Evolutionary conservation across 768 basidiomycete species (phyloP).

Genomic region (Gautieria morchelliformis): DNA sequence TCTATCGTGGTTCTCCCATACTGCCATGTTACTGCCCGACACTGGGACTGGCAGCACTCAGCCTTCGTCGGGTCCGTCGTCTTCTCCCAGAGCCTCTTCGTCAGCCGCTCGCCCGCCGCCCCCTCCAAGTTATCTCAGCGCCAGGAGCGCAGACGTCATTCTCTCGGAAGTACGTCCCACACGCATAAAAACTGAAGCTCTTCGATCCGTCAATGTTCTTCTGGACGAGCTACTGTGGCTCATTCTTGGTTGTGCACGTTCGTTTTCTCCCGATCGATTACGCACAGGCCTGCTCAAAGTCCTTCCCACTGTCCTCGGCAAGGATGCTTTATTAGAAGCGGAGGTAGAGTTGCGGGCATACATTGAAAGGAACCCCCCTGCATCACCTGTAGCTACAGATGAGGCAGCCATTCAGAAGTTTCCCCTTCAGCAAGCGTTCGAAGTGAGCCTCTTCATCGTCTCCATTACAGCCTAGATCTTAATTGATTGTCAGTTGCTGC

Average conservation of each 20-base stretch:
- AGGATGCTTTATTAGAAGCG: conserved; percentile 87
- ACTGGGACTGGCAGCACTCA: conserved; percentile 32
- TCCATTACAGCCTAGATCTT: conserved; percentile 6
- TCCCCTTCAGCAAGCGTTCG: conserved; percentile 64
- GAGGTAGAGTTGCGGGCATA: conserved; percentile 88
- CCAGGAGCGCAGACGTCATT: conserved; percentile 81
- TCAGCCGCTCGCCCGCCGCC: conserved; percentile 5
- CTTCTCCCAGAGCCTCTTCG: not conserved
- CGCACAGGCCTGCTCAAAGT: conserved; percentile 62
- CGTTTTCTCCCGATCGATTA: conserved; percentile 64
- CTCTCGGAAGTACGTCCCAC: conserved; percentile 92
- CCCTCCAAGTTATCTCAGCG: conserved; percentile 72
- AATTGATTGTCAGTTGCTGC: conserved; percentile 45
- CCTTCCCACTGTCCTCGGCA: conserved; percentile 74
- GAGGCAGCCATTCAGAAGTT: conserved; percentile 53
- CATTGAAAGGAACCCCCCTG: conserved; percentile 59
- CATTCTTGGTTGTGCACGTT: conserved; percentile 55
- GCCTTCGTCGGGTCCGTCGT: conserved; percentile 8
- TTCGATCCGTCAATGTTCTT: conserved; percentile 67
- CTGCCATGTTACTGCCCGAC: conserved; percentile 28
- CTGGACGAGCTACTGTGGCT: conserved; percentile 78
- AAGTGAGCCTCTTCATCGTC: conserved; percentile 36
- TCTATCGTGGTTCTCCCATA: conserved; percentile 15
- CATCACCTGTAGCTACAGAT: conserved; percentile 21
- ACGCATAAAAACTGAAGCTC: conserved; percentile 69